phyloP scores from a whole-genome alignment of 1,284 basidiomycete genomes.

The Heterobasidion annosum region DNA sequence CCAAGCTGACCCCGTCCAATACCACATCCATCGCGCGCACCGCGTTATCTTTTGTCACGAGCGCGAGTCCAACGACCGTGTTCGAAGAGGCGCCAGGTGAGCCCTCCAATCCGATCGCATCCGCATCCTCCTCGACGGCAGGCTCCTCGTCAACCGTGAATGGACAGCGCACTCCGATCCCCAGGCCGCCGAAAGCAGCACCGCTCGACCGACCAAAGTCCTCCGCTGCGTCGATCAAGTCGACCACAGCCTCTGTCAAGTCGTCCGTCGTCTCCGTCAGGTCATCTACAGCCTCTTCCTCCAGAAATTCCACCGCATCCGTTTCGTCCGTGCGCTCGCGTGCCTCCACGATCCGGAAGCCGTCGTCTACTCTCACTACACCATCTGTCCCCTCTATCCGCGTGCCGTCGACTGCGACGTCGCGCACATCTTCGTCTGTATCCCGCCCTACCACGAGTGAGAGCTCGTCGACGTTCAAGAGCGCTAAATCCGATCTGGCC shows the following conservation, averaged over 20 bases:
- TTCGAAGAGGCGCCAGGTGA: slow-evolving; percentile 11
- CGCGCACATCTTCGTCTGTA: slow-evolving; percentile 32
- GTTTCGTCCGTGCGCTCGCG: slow-evolving; percentile 23
- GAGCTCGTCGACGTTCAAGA: slow-evolving; percentile 46
- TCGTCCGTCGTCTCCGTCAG: neutral
- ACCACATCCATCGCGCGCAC: slow-evolving; percentile 12
- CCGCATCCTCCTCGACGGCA: slow-evolving; percentile 5
- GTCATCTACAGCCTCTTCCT: neutral
- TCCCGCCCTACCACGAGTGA: slow-evolving; percentile 37
- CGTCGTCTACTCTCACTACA: slow-evolving; percentile 8
- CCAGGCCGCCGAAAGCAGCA: slow-evolving; percentile 5
- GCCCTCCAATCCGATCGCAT: slow-evolving; percentile 3
- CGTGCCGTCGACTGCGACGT: slow-evolving; percentile 19
- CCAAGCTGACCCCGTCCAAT: slow-evolving; percentile 47
- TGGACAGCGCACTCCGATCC: slow-evolving; percentile 5
- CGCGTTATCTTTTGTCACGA: slow-evolving; percentile 11
- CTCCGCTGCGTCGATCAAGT: slow-evolving; percentile 11
- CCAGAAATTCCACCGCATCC: slow-evolving; percentile 11
- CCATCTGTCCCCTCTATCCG: slow-evolving; percentile 9
- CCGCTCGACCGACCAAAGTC: slow-evolving; percentile 12
- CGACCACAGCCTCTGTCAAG: slow-evolving; percentile 7
- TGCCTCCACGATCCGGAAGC: slow-evolving; percentile 30
- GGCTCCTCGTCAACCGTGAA: slow-evolving; percentile 1
- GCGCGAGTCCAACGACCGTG: slow-evolving; percentile 12
- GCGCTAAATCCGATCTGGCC: slow-evolving; percentile 33